Conservation (phyloP, 225 moss, liverwort and hornwort genomes). For the Marchantia polymorpha region DNA sequence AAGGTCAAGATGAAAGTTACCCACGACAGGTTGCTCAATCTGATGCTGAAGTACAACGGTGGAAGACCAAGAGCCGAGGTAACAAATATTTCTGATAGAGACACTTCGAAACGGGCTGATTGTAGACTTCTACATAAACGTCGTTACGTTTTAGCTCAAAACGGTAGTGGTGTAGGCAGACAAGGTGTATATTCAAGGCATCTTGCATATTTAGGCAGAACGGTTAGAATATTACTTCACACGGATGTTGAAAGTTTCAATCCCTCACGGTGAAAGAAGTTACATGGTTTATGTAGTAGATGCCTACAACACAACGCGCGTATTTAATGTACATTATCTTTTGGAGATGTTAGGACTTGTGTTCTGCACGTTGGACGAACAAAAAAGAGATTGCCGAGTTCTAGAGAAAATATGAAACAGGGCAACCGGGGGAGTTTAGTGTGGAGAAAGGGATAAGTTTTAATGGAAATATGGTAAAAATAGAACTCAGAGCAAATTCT, state of each 20-base stretch:
- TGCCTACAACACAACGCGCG: no score
- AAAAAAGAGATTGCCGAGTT: no score
- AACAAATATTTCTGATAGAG: background rate
- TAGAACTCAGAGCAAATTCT: no score
- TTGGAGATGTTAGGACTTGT: no score
- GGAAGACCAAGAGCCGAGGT: slow-evolving; percentile 90
- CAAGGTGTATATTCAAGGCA: background rate
- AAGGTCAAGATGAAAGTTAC: slow-evolving; percentile 99
- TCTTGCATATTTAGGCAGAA: background rate
- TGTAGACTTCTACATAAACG: background rate
- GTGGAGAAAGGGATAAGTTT: no score
- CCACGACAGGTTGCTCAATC: slow-evolving; percentile 83
- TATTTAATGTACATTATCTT: no score
- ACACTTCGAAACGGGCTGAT: background rate
- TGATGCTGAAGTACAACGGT: slow-evolving; percentile 96
- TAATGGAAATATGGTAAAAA: no score
- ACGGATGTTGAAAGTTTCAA: background rate
- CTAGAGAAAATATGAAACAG: no score
- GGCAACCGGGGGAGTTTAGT: no score
- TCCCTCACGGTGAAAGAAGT: background rate
- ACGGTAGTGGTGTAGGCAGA: background rate
- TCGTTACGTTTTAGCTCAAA: background rate
- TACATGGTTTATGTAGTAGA: no score
- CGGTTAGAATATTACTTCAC: background rate
- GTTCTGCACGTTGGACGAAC: no score